A percentile compares a stretch with the other conserved stretches of the same genome.
phyloP scores from a whole-genome alignment of 352 stramenopile genomes.

The Globisporangium middletonii region DNA sequence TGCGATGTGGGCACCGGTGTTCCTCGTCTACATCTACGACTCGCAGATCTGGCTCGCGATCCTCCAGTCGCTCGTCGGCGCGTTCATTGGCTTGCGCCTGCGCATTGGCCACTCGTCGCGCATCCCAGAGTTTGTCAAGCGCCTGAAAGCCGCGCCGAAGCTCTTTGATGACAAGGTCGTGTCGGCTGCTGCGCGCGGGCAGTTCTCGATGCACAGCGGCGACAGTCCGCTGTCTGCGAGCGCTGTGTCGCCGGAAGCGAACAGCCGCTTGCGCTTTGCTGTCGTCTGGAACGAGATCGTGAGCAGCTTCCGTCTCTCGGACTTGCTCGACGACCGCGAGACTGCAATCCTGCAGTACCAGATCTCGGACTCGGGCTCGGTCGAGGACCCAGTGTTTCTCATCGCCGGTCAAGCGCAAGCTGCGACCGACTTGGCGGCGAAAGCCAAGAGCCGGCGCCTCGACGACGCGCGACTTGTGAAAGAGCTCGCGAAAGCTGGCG shows the following conservation, averaged over 20 bases:
- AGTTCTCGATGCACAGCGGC: constrained; percentile 48
- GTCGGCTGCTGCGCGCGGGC: constrained; percentile 54
- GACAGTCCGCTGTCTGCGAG: constrained; percentile 47
- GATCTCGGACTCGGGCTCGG: constrained; percentile 72
- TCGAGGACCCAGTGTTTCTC: constrained; percentile 85
- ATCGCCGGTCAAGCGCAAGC: constrained; percentile 76
- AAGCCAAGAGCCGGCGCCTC: constrained; percentile 47
- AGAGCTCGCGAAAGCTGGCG: constrained; percentile 66
- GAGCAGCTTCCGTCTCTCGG: constrained; percentile 83
- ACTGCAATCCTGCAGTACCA: constrained; percentile 87
- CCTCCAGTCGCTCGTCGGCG: constrained; percentile 69
- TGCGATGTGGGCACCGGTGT: constrained; percentile 70
- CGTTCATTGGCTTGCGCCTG: constrained; percentile 66
- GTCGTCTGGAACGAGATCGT: constrained; percentile 89
- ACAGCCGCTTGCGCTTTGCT: constrained; percentile 76
- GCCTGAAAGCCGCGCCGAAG: constrained; percentile 48
- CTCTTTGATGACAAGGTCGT: constrained; percentile 82
- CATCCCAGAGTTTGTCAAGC: constrained; percentile 68
- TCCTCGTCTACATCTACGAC: constrained; percentile 87
- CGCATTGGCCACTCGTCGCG: constrained; percentile 80
- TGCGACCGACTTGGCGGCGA: constrained; percentile 57
- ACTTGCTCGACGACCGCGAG: constrained; percentile 83
- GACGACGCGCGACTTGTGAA: constrained; percentile 61
- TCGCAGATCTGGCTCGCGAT: constrained; percentile 86
- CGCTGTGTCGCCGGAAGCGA: constrained; percentile 54